Percentiles rank a stretch among this genome's conserved stretches.
These are phyloP conservation scores for Cynanchum wilfordii DNA, from an alignment of 257 asterid genomes.

Conservation along the genomic window DNA sequence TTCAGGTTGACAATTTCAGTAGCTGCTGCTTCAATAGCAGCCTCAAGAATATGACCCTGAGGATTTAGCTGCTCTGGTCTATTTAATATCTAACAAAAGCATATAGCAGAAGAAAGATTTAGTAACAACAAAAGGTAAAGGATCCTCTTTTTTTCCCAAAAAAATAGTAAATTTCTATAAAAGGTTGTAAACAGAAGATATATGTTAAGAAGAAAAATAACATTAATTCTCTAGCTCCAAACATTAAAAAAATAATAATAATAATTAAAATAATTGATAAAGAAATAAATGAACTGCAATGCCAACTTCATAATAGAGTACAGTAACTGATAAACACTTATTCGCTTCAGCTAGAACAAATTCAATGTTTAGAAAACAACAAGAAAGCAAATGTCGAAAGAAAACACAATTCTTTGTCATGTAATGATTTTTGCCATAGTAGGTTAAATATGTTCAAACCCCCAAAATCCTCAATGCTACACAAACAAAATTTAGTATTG, in stretches of 20 bases:
- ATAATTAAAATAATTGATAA: background rate
- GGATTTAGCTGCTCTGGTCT: slow-evolving; percentile 66
- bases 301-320: slow-evolving; percentile 1
- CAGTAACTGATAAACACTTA: background rate
- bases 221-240: background rate
- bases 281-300: background rate
- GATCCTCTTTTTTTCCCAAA: background rate
- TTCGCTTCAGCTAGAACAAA: background rate
- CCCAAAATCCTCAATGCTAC: background rate
- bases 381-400: background rate
- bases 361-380: background rate
- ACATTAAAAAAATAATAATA: background rate
- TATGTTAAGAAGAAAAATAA: background rate
- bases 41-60: slow-evolving; percentile 63
- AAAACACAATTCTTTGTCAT: too few relatives aligned
- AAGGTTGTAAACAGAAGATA: too few relatives aligned
- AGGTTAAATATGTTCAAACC: background rate
- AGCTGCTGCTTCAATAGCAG: slow-evolving; percentile 91
- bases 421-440: too few relatives aligned
- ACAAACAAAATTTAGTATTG: background rate
- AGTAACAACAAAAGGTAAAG: background rate
- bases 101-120: slow-evolving; percentile 23
- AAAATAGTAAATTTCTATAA: too few relatives aligned
- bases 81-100: slow-evolving; percentile 44
- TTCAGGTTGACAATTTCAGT: slow-evolving; percentile 52